Percentiles rank a stretch among this genome's conserved stretches.
These are phyloP conservation scores for Pythium dissotocum DNA, from an alignment of 352 stramenopile species.

Conservation along the genomic window DNA sequence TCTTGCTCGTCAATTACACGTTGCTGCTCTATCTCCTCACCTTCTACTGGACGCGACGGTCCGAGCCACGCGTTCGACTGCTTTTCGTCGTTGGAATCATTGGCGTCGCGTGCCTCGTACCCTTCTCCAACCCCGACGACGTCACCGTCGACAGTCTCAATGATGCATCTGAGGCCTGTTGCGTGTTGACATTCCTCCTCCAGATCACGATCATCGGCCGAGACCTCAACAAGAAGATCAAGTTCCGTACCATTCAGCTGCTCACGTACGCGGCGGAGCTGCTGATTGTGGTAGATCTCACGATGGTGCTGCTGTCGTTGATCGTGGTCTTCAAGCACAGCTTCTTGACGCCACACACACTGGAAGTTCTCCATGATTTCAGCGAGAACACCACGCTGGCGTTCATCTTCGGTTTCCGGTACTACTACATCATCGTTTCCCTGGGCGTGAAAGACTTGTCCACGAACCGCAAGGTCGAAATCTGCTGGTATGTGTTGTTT, in stretches of 20 bases:
- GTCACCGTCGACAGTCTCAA: constrained; percentile 8
- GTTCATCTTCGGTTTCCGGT: too few species aligned
- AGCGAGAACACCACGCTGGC: too few species aligned
- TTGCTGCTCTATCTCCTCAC: constrained; percentile 14
- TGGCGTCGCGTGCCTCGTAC: constrained; percentile 6
- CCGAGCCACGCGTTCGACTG: background rate
- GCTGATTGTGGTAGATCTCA: constrained; percentile 23
- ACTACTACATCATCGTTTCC: too few species aligned
- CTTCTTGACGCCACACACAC: constrained; percentile 15
- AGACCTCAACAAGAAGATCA: constrained; percentile 36
- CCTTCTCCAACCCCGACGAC: constrained; percentile 10
- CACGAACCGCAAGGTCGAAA: too few species aligned
- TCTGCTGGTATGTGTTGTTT: too few species aligned
- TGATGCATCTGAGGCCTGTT: constrained; percentile 16
- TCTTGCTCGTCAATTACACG: constrained; percentile 17
- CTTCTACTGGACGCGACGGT: constrained; percentile 6
- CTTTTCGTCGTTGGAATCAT: background rate
- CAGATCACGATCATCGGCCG: constrained; percentile 41
- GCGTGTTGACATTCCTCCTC: constrained; percentile 23
- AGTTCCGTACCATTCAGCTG: constrained; percentile 25
- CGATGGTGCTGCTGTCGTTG: constrained; percentile 24
- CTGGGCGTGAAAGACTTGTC: too few species aligned
- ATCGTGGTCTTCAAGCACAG: constrained; percentile 16
- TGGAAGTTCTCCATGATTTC: too few species aligned
- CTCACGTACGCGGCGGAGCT: constrained; percentile 19